Base-by-base conservation (phyloP, 2,329 filamentous ascomycete species). In the Colletotrichum scovillei region DNA sequence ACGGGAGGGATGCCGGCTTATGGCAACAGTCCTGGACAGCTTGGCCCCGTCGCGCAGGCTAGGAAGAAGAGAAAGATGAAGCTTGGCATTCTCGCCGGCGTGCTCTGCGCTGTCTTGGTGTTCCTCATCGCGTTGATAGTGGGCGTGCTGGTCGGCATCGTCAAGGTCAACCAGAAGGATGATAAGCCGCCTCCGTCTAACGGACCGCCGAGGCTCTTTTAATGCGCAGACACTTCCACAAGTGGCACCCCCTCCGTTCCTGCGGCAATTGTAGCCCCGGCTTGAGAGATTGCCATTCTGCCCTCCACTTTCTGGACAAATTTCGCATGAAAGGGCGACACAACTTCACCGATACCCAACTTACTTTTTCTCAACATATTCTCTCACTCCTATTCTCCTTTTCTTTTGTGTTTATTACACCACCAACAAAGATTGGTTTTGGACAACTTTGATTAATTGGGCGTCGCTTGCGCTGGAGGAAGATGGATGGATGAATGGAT, bases 71-170 rank as follows among this genome's bases (percentile, higher is more conserved):
- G 70, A 58, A 63, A 66, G 30, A 57, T 68, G 62, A 76, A 76
- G 55, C 67, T 75, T 7, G 64, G 63, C n/a, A 67, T 67, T 11
- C 62, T 68, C 11, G 71, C 65, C 7, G 57, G 56, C 11, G 38
- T 67, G 8, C 67, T 72, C 19, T 73, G 74, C 55, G 53, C 67
- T 30, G 67, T 72, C 7, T 19, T 76, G 28, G 19, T 75, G 60
- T 64, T 76, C 38, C 68, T 76, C 24, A 57, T 76, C n/a, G 71
- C 64, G 5, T 19, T 76, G 55, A 65, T 73, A 24, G 63, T 76
- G 42, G 75, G 75, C n/a, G 57, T 76, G 3, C 46, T 66, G 26
- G 46, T 75, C 5, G 74, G 72, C 57, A 63, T 75, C 7, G 49
- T 75, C 22, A 74, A 73, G 59, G 30, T 68, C 14, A 55, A 65